A percentile compares a stretch with the other conserved stretches of the same genome.
Conservation (phyloP, 2,329 filamentous ascomycete species). For the Paecilomyces fulvus region DNA sequence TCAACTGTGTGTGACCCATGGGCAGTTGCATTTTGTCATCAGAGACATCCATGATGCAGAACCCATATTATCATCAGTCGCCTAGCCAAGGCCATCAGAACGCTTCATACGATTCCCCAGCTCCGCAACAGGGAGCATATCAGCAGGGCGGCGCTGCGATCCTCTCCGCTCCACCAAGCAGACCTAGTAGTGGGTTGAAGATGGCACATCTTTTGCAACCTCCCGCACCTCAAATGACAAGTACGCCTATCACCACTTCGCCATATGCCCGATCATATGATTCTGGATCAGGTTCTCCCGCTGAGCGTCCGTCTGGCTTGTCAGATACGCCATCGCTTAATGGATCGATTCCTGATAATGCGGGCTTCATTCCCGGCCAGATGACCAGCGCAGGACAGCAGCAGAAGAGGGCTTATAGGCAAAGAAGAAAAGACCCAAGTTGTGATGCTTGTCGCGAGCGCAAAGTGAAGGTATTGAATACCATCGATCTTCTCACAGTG, state of each 20-base stretch:
- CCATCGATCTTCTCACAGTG: not conserved
- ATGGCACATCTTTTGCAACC: constrained; percentile 35
- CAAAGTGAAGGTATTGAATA: constrained; percentile 51
- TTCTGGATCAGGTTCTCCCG: constrained; percentile 30
- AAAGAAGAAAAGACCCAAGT: constrained; percentile 90
- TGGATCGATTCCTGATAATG: constrained; percentile 32
- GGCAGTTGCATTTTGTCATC: not conserved
- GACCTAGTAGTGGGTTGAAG: constrained; percentile 30
- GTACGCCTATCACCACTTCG: constrained; percentile 15
- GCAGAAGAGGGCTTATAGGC: constrained; percentile 85
- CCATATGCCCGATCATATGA: constrained; percentile 33
- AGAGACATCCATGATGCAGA: constrained; percentile 20
- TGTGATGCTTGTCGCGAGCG: constrained; percentile 92
- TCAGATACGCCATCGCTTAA: constrained; percentile 27
- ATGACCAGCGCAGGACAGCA: constrained; percentile 44
- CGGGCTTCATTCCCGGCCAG: constrained; percentile 19
- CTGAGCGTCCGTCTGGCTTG: constrained; percentile 26
- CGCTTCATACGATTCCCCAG: constrained; percentile 24
- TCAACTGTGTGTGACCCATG: not conserved
- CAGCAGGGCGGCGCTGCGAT: constrained; percentile 15
- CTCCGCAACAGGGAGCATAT: constrained; percentile 20
- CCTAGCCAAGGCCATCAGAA: constrained; percentile 15
- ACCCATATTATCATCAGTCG: constrained; percentile 22
- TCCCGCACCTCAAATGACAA: constrained; percentile 18
- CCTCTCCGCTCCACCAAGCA: constrained; percentile 30